Percentiles rank a stretch among this genome's conserved stretches.
Conservation (phyloP, 176 grass and related monocot genomes). For the Saccharum spontaneum region DNA sequence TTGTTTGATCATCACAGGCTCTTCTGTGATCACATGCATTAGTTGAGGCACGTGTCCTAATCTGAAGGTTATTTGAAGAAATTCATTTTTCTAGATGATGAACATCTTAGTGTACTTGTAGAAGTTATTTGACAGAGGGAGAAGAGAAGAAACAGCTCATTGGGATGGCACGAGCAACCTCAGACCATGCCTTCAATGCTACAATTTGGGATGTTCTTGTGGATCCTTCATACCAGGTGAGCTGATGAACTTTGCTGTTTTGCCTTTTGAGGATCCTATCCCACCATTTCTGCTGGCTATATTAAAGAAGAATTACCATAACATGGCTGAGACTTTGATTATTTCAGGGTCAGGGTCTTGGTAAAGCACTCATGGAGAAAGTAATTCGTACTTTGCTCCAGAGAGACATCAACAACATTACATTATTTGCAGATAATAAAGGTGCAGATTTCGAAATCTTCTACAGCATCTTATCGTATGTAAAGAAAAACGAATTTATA, state of each 20-base stretch:
- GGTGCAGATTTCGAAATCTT: conserved; percentile 28
- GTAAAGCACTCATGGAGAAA: conserved; percentile 87
- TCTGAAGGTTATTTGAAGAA: conserved; percentile 50
- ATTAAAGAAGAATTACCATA: neutral
- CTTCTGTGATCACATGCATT: conserved; percentile 9
- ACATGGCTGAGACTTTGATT: neutral
- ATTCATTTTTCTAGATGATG: conserved; percentile 75
- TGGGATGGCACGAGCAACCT: conserved; percentile 96
- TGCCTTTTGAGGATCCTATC: neutral
- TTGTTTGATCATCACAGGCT: conserved; percentile 14
- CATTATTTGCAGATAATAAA: conserved; percentile 94
- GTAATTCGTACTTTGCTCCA: conserved; percentile 77
- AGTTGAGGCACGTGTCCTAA: conserved; percentile 34
- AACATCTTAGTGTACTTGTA: conserved; percentile 93
- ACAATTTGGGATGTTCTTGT: conserved; percentile 99
- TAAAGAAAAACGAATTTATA: neutral
- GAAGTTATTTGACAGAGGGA: conserved; percentile 98
- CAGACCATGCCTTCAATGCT: conserved; percentile 98
- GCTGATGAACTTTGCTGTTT: neutral
- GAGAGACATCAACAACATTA: conserved; percentile 95
- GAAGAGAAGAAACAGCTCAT: conserved; percentile 77
- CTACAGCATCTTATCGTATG: neutral
- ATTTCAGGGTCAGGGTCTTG: conserved; percentile 90
- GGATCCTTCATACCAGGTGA: conserved; percentile 94
- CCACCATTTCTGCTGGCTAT: neutral